Conservation (phyloP, 345 rosid genomes). For the Tarenaya hassleriana region DNA sequence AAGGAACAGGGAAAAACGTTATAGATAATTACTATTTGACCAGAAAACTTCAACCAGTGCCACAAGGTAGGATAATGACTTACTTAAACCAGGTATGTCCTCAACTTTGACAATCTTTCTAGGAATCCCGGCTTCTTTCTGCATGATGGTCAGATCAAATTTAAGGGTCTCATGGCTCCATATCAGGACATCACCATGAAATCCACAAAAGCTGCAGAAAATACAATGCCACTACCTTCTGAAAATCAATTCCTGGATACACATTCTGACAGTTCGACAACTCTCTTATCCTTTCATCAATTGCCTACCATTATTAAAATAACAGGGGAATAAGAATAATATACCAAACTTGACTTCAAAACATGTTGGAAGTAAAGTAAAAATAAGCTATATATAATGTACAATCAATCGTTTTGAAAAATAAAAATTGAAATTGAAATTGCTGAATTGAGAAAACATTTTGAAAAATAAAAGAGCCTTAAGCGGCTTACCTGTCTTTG, state of each 20-base stretch:
- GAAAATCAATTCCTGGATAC: conserved; percentile 65
- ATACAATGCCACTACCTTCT: conserved; percentile 48
- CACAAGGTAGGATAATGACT: conserved; percentile 30
- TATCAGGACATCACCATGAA: background rate
- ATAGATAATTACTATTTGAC: background rate
- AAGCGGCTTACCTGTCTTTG: conserved; percentile 66
- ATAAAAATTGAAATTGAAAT: background rate
- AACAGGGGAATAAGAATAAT: conserved; percentile 14
- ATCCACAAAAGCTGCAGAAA: conserved; percentile 16
- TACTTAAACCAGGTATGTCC: conserved; percentile 91
- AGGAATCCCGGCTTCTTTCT: conserved; percentile 90
- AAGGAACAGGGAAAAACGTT: background rate
- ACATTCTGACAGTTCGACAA: conserved; percentile 86
- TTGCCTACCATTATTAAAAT: conserved; percentile 49
- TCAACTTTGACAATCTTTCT: conserved; percentile 64
- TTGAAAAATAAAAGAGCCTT: background rate
- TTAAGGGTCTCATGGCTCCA: conserved; percentile 3
- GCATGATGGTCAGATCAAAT: conserved; percentile 18
- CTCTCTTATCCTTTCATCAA: conserved; percentile 93
- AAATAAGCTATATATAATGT: background rate
- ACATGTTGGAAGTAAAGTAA: conserved; percentile 2
- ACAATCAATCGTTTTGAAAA: background rate
- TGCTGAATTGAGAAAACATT: conserved; percentile 2
- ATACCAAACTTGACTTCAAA: conserved; percentile 12
- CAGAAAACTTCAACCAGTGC: conserved; percentile 5